A percentile compares a stretch with the other conserved stretches of the same genome.
Conservation (phyloP, 768 basidiomycete genomes). For the Infundibulicybe gibba region DNA sequence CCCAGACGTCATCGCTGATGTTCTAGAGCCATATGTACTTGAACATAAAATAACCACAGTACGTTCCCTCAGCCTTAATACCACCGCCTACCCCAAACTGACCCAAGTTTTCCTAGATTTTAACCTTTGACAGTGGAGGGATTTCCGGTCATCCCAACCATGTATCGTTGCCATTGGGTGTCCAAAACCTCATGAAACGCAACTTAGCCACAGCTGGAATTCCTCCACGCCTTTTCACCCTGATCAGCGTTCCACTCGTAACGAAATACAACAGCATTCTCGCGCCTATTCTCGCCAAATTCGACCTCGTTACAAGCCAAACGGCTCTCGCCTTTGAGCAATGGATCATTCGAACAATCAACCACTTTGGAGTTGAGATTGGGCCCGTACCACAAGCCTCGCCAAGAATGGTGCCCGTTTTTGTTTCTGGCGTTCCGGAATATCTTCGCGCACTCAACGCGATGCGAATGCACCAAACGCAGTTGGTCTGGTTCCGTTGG, state of each 20-base stretch:
- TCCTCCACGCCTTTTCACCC: constrained; percentile 46
- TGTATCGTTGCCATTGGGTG: constrained; percentile 60
- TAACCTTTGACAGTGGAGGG: constrained; percentile 80
- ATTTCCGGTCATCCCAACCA: constrained; percentile 90
- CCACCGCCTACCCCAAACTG: neutral
- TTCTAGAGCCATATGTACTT: constrained; percentile 56
- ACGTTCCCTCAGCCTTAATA: constrained; percentile 16
- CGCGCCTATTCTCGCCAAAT: constrained; percentile 47
- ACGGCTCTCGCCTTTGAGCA: too few relatives aligned
- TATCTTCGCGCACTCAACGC: constrained; percentile 60
- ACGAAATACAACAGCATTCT: constrained; percentile 62
- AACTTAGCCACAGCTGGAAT: constrained; percentile 13
- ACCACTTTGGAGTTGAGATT: too few relatives aligned
- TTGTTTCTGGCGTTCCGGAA: constrained; percentile 52
- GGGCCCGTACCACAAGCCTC: too few relatives aligned
- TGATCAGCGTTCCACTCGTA: constrained; percentile 52
- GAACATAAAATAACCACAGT: constrained; percentile 63
- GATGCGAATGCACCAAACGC: constrained; percentile 70
- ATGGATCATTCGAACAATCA: too few relatives aligned
- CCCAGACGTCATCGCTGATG: constrained; percentile 48
- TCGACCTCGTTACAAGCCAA: constrained; percentile 25
- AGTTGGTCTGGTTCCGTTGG: constrained; percentile 89
- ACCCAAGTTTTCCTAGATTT: constrained; percentile 44
- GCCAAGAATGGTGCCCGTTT: constrained; percentile 28
- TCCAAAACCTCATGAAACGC: constrained; percentile 35